These are phyloP conservation scores for Ettlia oleoabundans DNA, from an alignment of 139 green algal species.

Conservation along the genomic window DNA sequence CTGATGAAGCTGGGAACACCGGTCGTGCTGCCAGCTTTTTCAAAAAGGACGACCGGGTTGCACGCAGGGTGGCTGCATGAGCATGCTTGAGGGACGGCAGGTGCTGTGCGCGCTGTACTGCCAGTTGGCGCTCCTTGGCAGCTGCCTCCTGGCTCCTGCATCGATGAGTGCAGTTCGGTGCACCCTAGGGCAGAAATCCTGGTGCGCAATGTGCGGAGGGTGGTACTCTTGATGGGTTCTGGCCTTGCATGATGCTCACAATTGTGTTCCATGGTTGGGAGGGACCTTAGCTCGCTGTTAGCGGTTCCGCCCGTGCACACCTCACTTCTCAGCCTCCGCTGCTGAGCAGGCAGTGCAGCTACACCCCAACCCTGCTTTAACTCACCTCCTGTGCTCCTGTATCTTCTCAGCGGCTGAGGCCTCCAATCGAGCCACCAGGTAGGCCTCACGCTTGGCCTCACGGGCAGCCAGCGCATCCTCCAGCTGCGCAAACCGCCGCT, in stretches of 20 bases:
- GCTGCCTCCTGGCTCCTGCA: slow-evolving; percentile 7
- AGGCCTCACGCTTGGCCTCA: slow-evolving; percentile 25
- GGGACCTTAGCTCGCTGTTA: too few relatives aligned
- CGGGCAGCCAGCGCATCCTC: slow-evolving; percentile 14
- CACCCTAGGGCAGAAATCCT: too few relatives aligned
- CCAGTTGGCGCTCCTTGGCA: neutral
- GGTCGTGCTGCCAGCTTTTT: slow-evolving; percentile 1
- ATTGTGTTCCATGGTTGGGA: too few relatives aligned
- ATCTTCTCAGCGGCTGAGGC: slow-evolving; percentile 28
- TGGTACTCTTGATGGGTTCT: too few relatives aligned
- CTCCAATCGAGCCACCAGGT: slow-evolving; percentile 28
- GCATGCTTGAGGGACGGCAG: slow-evolving; percentile 16
- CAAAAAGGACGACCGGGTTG: neutral
- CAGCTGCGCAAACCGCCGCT: slow-evolving; percentile 31
- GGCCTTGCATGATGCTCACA: too few relatives aligned
- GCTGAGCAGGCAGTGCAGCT: neutral
- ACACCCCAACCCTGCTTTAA: neutral
- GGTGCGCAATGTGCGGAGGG: too few relatives aligned
- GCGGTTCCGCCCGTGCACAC: too few relatives aligned
- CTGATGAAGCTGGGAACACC: neutral
- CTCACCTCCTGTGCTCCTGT: slow-evolving; percentile 7
- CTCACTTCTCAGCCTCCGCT: neutral
- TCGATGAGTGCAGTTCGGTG: too few relatives aligned
- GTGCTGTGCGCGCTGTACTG: slow-evolving; percentile 21
- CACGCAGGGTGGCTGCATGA: neutral